Base-by-base conservation (phyloP, 371 early-diverging fungal genomes). In the Apophysomyces trapeziformis region DNA sequence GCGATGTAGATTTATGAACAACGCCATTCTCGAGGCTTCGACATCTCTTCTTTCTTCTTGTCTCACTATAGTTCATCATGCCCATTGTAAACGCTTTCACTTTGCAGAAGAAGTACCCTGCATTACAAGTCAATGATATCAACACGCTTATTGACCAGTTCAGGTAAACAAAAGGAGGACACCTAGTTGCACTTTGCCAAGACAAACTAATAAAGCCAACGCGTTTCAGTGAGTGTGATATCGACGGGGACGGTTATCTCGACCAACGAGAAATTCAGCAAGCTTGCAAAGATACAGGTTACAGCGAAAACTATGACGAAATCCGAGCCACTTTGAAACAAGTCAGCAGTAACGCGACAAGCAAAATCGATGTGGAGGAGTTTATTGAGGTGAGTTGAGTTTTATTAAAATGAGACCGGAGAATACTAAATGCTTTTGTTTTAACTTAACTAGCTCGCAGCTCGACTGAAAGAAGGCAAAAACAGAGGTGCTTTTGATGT, bases 291-390 rank as follows among this genome's bases (percentile, higher is more conserved):
- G 77, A 82, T 39, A 81, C 90, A 67, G 92, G 90, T n/a, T 84
- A 87, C 38, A 88, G 87, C 66, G 78, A 85, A 62, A 80, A 84
- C 58, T 92, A 93, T 68, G 94, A 94, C 69, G 89, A 93, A 67
- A 87, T 94, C 63, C 88, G 92, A 58, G 79, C 82, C 3, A 88
- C 89, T 41, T 70, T 93, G 56, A 91, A 90, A 73, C 78, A 89
- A 63, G 87, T 93, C 26, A 86, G 87, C 56, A 86, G 85, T 61
- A 92, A 88, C 70, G 81, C 89, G 13, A 85, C 87, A 12, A 91
- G 90, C 68, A 87, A 88, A 69, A 88, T 93, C 59, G 92, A 92
- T 68, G 84, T 90, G 5, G 94, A 93, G 70, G 94, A 94, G 70
- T 93, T 92, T 74, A 83, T 93, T 36, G 93, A 92, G 85, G 91